A percentile compares a stretch with the other conserved stretches of the same genome.
phyloP scores from a whole-genome alignment of 2,329 filamentous ascomycete genomes.

The Cladophialophora exuberans region DNA sequence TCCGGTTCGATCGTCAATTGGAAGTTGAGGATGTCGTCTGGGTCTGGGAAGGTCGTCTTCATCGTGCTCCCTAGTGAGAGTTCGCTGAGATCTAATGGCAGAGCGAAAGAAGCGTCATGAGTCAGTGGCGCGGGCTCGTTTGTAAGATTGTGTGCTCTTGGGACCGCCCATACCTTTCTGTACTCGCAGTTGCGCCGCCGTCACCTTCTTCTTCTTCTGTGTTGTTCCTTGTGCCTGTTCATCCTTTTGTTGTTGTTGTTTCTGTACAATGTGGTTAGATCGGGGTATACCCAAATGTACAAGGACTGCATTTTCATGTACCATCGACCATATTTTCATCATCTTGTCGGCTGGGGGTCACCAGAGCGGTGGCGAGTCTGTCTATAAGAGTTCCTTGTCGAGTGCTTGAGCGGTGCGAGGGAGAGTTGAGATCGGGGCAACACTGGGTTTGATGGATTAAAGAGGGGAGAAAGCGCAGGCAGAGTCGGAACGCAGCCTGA shows the following conservation, averaged over 20 bases:
- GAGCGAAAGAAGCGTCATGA: too few relatives aligned
- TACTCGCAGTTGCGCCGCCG: slow-evolving; percentile 89
- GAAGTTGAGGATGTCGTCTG: slow-evolving; percentile 63
- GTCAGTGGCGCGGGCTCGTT: too few relatives aligned
- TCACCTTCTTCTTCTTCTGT: slow-evolving; percentile 97
- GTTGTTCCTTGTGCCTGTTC: slow-evolving; percentile 85
- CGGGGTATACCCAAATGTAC: too few relatives aligned
- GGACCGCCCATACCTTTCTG: slow-evolving; percentile 93
- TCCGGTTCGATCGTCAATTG: slow-evolving; percentile 54
- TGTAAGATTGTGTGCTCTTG: background rate
- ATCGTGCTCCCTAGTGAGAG: slow-evolving; percentile 59
- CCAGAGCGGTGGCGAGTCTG: background rate
- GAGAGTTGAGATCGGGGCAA: too few relatives aligned
- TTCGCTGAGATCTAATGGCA: slow-evolving; percentile 55
- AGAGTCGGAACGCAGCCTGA: background rate
- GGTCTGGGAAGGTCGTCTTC: slow-evolving; percentile 59
- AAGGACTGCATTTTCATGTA: slow-evolving; percentile 46
- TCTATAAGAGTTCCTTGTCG: background rate
- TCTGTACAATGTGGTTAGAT: slow-evolving; percentile 31
- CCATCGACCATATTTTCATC: slow-evolving; percentile 99
- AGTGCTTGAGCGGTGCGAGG: background rate
- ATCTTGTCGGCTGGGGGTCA: slow-evolving; percentile 60
- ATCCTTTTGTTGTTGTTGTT: slow-evolving; percentile 93
- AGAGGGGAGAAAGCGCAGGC: background rate
- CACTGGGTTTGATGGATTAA: too few relatives aligned